These are phyloP conservation scores for Yarrowia porcina DNA, from an alignment of 805 yeast species.

Conservation along the genomic window DNA sequence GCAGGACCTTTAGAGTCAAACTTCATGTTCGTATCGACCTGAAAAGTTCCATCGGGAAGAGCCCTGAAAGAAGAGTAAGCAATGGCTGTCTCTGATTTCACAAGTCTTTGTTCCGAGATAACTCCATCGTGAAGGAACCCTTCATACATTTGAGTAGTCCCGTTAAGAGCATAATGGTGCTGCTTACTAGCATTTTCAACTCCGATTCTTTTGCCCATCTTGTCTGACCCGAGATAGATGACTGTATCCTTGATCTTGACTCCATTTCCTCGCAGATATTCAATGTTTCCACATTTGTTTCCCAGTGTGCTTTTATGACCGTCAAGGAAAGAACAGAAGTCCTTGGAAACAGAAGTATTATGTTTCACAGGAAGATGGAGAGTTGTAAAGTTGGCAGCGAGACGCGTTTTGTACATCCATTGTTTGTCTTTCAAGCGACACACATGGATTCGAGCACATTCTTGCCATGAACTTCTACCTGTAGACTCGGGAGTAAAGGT, in stretches of 20 bases:
- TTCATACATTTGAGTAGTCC: not conserved
- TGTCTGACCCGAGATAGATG: not conserved
- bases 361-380: not conserved
- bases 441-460: not conserved
- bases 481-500: not conserved
- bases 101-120: no score
- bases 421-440: not conserved
- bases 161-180: no score
- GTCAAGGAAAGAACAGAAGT: not conserved
- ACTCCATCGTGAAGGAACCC: no score
- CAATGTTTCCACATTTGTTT: not conserved
- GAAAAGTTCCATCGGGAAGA: no score
- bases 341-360: not conserved
- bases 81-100: no score
- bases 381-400: no score
- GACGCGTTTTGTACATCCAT: not conserved
- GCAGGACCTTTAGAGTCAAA: not conserved
- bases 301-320: not conserved
- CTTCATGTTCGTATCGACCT: not conserved
- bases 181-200: not conserved
- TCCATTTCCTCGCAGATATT: not conserved
- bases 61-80: no score
- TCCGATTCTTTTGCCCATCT: not conserved
- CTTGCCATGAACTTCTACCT: not conserved
- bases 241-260: not conserved